A percentile compares a stretch with the other conserved stretches of the same genome.
These are phyloP conservation scores for Ganoderma leucocontextum DNA, from an alignment of 1,284 basidiomycete species.

Conservation along the genomic window DNA sequence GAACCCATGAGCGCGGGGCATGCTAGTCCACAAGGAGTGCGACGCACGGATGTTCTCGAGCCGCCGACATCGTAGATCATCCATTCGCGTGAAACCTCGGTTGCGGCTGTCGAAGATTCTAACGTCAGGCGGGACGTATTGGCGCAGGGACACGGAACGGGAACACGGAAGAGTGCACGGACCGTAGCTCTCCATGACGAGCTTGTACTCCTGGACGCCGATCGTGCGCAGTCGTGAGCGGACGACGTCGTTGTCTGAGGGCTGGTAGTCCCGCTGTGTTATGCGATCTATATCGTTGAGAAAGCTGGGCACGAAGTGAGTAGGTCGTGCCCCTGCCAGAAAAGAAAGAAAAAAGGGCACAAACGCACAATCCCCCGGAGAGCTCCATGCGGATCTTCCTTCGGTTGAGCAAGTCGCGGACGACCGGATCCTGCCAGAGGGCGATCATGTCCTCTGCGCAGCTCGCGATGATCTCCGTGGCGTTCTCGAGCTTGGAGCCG, in stretches of 20 bases:
- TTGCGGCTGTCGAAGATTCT: conserved; percentile 16
- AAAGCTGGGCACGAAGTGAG: conserved; percentile 50
- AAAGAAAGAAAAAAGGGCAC: background rate
- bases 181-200: conserved; percentile 43
- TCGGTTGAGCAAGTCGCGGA: conserved; percentile 61
- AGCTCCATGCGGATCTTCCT: conserved; percentile 66
- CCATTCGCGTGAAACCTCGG: conserved; percentile 42
- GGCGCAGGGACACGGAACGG: background rate
- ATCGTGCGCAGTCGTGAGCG: conserved; percentile 66
- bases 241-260: conserved; percentile 76
- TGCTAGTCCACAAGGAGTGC: too few species aligned
- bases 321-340: background rate
- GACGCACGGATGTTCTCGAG: conserved; percentile 42
- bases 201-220: conserved; percentile 48
- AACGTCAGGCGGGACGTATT: background rate
- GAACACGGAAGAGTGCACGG: conserved; percentile 4
- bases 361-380: conserved; percentile 72
- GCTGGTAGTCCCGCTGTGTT: conserved; percentile 63
- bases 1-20: background rate
- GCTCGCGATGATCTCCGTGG: conserved; percentile 61
- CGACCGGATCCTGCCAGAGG: conserved; percentile 69
- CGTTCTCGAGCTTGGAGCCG: conserved; percentile 49
- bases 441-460: conserved; percentile 70
- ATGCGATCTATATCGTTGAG: conserved; percentile 73
- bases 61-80: conserved; percentile 52